These are phyloP conservation scores for Solanum chacoense DNA, from an alignment of 305 asterid species.

Conservation along the genomic window DNA sequence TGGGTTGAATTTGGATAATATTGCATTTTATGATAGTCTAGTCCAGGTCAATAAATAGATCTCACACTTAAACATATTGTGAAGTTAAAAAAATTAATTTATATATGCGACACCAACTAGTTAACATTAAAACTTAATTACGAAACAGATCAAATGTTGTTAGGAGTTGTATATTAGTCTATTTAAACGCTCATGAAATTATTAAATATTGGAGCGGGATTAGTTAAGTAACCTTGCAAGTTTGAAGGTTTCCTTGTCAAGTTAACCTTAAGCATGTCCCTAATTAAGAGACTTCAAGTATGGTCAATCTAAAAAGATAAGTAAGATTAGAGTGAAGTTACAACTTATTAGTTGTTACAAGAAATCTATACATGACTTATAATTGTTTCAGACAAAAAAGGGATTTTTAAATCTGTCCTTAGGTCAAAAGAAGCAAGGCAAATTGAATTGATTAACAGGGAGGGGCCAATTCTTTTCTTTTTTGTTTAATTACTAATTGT, in stretches of 20 bases:
- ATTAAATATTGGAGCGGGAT: neutral
- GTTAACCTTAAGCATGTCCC: neutral
- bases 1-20: neutral
- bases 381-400: neutral
- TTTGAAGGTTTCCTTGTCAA: neutral
- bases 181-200: neutral
- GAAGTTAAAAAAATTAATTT: neutral
- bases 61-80: neutral
- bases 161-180: neutral
- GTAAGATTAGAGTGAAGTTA: neutral
- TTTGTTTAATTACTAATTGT: neutral
- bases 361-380: neutral
- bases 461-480: neutral
- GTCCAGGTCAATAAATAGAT: neutral
- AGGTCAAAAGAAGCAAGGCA: neutral
- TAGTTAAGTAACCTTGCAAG: neutral
- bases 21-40: neutral
- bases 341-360: neutral
- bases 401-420: neutral
- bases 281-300: neutral
- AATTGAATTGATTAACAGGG: neutral
- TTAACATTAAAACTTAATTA: neutral
- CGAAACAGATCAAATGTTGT: neutral
- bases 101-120: neutral
- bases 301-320: neutral